phyloP scores from a whole-genome alignment of 148 eudicot genomes.

The Hydrangea macrophylla region DNA sequence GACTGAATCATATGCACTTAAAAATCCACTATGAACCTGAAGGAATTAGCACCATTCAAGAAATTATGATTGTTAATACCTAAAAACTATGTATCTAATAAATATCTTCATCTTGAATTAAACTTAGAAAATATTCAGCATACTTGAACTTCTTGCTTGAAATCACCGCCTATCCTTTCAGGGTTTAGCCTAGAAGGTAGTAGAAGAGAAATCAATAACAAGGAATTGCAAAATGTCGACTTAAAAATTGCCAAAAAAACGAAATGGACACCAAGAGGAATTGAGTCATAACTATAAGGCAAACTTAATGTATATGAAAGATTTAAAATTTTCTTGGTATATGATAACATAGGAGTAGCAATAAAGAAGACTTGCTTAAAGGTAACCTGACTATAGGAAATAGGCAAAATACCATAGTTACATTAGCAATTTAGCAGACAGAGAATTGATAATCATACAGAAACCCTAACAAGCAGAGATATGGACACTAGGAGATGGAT shows the following conservation, averaged over 20 bases:
- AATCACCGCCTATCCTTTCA: slow-evolving; percentile 93
- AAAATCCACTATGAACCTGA: slow-evolving; percentile 93
- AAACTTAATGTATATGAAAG: neutral
- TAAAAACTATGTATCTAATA: slow-evolving; percentile 4
- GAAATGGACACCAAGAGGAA: neutral
- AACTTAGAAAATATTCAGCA: neutral
- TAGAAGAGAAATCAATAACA: slow-evolving; percentile 17
- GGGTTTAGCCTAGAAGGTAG: slow-evolving; percentile 76
- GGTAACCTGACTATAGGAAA: slow-evolving; percentile 1
- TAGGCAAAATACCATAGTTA: too few species aligned
- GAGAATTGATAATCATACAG: too few species aligned
- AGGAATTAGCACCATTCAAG: slow-evolving; percentile 12
- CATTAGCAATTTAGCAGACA: neutral
- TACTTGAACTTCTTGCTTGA: slow-evolving; percentile 95
- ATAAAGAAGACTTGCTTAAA: slow-evolving; percentile 1
- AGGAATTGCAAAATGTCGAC: slow-evolving; percentile 11
- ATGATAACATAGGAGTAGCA: neutral
- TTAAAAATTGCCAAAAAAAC: neutral
- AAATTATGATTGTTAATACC: neutral
- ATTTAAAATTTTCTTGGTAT: neutral
- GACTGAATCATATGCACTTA: slow-evolving; percentile 94
- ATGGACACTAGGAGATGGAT: neutral
- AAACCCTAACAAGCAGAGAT: neutral
- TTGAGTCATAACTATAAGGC: neutral
- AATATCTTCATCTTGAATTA: neutral